Conservation (phyloP, 169 alveolate genomes). For the Toxoplasma gondii region DNA sequence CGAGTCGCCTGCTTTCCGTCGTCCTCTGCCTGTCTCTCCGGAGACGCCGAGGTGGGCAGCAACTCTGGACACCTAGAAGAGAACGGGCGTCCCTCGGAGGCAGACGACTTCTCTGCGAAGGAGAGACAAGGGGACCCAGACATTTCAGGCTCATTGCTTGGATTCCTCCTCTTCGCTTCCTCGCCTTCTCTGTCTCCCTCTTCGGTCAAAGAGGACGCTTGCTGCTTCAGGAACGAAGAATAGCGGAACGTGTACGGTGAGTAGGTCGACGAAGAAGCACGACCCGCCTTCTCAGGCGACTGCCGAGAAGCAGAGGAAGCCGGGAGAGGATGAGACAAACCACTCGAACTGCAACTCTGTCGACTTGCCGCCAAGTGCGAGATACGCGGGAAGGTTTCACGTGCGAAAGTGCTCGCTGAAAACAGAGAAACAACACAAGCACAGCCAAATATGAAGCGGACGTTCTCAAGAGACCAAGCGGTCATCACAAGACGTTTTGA, state of each 20-base stretch:
- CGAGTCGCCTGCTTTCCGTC: background rate
- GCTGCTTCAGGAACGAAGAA: background rate
- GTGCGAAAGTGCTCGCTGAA: background rate
- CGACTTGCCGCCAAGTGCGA: conserved; percentile 1
- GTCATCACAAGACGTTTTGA: no score
- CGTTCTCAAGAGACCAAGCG: no score
- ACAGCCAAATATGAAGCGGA: no score
- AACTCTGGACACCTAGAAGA: no score
- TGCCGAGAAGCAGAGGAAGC: background rate
- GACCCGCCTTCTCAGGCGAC: background rate
- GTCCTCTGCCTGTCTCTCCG: background rate
- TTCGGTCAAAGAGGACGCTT: background rate
- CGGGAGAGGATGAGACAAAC: background rate
- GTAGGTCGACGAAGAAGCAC: background rate
- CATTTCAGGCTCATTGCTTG: no score
- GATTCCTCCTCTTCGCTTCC: background rate
- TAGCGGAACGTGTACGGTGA: background rate
- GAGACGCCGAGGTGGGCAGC: background rate
- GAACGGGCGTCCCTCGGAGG: no score
- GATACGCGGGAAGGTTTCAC: background rate
- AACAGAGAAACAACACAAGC: background rate
- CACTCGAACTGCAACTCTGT: background rate
- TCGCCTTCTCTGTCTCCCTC: background rate
- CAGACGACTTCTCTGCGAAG: no score
- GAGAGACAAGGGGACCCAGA: no score